These are phyloP conservation scores for Ambrosia artemisiifolia DNA, from an alignment of 129 eudicot species.

Conservation along the genomic window DNA sequence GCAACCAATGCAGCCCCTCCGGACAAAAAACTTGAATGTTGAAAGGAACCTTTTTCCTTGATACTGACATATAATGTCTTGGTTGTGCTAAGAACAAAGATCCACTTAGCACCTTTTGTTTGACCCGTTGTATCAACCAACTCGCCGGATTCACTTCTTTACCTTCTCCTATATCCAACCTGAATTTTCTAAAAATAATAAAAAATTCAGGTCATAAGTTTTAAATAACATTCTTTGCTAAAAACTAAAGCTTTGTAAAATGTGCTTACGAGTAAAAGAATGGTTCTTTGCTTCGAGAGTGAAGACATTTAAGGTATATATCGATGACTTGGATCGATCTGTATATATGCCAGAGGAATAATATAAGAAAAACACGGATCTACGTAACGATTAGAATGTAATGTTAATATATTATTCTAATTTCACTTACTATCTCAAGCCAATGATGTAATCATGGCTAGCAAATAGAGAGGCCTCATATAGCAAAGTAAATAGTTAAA, in stretches of 20 bases:
- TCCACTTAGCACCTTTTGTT: constrained; percentile 77
- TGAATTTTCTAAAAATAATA: constrained; percentile 28
- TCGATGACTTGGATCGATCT: constrained; percentile 99
- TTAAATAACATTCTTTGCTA: background rate
- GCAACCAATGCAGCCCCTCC: constrained; percentile 97
- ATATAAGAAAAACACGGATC: background rate
- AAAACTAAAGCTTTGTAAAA: background rate
- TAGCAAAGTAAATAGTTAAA: constrained; percentile 13
- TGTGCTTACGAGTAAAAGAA: constrained; percentile 85
- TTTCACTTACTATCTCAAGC: constrained; percentile 84
- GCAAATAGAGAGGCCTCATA: background rate
- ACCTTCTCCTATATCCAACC: constrained; percentile 98
- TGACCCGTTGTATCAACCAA: constrained; percentile 47
- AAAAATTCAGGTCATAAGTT: constrained; percentile 7
- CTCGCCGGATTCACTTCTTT: constrained; percentile 70
- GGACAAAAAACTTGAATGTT: constrained; percentile 93
- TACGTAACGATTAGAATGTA: background rate
- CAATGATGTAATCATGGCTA: constrained; percentile 7
- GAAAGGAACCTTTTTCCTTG: constrained; percentile 83
- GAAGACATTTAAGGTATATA: constrained; percentile 77
- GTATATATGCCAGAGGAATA: constrained; percentile 7
- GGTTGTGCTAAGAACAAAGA: constrained; percentile 88
- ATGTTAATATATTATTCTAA: background rate
- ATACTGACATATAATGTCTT: constrained; percentile 73
- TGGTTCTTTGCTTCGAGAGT: constrained; percentile 82